Evolutionary conservation across 441 rosid genomes (phyloP).

Genomic region (Capsella rubella): DNA sequence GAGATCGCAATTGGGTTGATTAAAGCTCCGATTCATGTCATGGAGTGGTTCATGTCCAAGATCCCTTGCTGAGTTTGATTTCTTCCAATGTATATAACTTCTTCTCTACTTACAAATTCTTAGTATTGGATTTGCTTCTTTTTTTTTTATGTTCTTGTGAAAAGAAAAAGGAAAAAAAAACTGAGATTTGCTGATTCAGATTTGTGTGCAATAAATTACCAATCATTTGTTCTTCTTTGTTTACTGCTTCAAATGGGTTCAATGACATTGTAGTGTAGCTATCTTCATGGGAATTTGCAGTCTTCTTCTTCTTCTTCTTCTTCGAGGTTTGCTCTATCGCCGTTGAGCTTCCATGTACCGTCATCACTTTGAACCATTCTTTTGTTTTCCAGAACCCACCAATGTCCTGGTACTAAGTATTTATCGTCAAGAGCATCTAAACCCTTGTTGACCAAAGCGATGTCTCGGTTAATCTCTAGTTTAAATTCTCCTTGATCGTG

Average conservation of each 20-base stretch:
- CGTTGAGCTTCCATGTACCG: conserved; percentile 14
- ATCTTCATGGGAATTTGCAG: conserved; percentile 8
- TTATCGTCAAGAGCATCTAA: conserved; percentile 47
- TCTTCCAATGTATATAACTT: conserved; percentile 29
- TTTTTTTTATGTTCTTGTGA: neutral
- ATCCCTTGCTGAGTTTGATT: conserved; percentile 59
- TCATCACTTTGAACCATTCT: conserved; percentile 50
- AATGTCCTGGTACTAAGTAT: conserved; percentile 40
- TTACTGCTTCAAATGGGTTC: neutral
- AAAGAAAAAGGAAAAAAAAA: neutral
- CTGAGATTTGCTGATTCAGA: neutral
- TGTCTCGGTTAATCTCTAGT: conserved; percentile 40
- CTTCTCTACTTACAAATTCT: conserved; percentile 1
- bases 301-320: conserved; percentile 7
- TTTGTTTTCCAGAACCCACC: conserved; percentile 50
- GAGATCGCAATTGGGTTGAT: conserved; percentile 70
- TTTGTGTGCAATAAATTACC: conserved; percentile 17
- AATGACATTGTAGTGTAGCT: neutral
- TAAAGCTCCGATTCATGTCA: conserved; percentile 65
- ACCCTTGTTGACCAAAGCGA: conserved; percentile 43
- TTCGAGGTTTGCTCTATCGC: neutral
- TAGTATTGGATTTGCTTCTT: neutral
- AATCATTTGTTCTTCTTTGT: neutral
- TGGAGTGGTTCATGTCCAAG: conserved; percentile 76
- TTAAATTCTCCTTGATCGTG: conserved; percentile 34